Percentiles rank a stretch among this genome's conserved stretches.
These are phyloP conservation scores for Leccinum imitatum DNA, from an alignment of 768 basidiomycete genomes.

Conservation along the genomic window DNA sequence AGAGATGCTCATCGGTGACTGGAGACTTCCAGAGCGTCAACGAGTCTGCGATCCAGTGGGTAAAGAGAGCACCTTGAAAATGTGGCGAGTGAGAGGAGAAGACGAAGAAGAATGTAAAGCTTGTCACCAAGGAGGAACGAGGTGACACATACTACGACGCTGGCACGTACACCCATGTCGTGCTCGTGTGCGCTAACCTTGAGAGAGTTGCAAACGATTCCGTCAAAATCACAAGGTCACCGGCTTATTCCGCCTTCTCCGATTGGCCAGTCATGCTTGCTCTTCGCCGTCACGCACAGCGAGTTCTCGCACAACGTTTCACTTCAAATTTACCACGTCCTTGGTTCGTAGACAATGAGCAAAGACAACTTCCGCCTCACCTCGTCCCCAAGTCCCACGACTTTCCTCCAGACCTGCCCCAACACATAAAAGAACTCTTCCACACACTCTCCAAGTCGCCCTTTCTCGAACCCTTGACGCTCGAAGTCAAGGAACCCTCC, in stretches of 20 bases:
- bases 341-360: slow-evolving; percentile 67
- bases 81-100: background rate
- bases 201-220: background rate
- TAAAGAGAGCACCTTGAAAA: slow-evolving; percentile 69
- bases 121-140: slow-evolving; percentile 74
- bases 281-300: slow-evolving; percentile 17
- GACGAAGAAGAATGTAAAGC: background rate
- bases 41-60: slow-evolving; percentile 93
- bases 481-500: slow-evolving; percentile 55
- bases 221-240: slow-evolving; percentile 18
- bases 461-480: slow-evolving; percentile 59
- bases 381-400: slow-evolving; percentile 27
- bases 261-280: slow-evolving; percentile 18
- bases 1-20: slow-evolving; percentile 79
- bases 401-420: slow-evolving; percentile 53
- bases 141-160: slow-evolving; percentile 72
- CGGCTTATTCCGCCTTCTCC: background rate
- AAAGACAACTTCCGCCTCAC: slow-evolving; percentile 27
- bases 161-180: slow-evolving; percentile 67
- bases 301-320: slow-evolving; percentile 3
- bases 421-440: slow-evolving; percentile 54
- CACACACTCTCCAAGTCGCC: slow-evolving; percentile 59
- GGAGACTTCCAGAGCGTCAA: slow-evolving; percentile 88
- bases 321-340: slow-evolving; percentile 35
- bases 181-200: slow-evolving; percentile 8